Evolutionary conservation across 139 green algal species (phyloP).

Genomic region (Tetraselmis chui): DNA sequence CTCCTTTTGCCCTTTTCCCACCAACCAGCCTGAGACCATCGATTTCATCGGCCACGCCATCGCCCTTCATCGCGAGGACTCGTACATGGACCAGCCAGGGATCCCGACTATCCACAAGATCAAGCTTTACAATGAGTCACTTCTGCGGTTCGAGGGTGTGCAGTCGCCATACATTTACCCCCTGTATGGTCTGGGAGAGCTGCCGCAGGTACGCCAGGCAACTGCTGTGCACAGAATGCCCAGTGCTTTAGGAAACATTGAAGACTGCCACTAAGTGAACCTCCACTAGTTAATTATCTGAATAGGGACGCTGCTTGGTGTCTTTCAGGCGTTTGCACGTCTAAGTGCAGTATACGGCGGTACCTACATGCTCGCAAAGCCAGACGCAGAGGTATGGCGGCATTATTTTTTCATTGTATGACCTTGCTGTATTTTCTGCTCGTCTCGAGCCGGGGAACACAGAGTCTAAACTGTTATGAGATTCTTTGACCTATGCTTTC

Average conservation of each 20-base stretch:
- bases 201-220: slow-evolving; percentile 72
- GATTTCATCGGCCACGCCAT: slow-evolving; percentile 97
- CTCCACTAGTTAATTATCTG: background rate
- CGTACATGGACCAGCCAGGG: slow-evolving; percentile 56
- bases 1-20: background rate
- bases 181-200: slow-evolving; percentile 93
- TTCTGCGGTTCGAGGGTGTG: slow-evolving; percentile 87
- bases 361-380: slow-evolving; percentile 97
- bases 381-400: slow-evolving; percentile 59
- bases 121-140: slow-evolving; percentile 94
- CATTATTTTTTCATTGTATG: background rate
- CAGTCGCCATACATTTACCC: slow-evolving; percentile 97
- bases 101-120: slow-evolving; percentile 77
- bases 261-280: no score
- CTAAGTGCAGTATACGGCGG: slow-evolving; percentile 93
- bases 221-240: no score
- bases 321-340: slow-evolving; percentile 91
- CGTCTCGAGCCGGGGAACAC: no score
- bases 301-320: no score
- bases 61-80: slow-evolving; percentile 71
- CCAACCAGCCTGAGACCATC: slow-evolving; percentile 43
- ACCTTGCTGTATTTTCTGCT: no score
- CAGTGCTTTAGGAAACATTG: no score
- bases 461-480: background rate
- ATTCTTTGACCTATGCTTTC: background rate